Percentiles rank a stretch among this genome's conserved stretches.
Conservation (phyloP, 2,329 filamentous ascomycete species). For the Zarea fungicola region DNA sequence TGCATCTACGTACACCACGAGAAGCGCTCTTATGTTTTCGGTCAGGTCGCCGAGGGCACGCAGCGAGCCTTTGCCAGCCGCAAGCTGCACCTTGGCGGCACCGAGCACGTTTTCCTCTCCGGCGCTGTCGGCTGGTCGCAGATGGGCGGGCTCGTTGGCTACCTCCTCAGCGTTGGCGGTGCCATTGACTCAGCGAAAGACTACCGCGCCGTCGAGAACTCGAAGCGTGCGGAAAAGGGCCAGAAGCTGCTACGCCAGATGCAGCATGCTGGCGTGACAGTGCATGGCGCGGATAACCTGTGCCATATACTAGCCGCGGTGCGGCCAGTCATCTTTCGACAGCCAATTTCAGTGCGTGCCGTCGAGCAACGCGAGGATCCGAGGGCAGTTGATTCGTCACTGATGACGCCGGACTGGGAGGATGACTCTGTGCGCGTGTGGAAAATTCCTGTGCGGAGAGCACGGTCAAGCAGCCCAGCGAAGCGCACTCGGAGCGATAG, state of each 20-base stretch:
- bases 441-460: slow-evolving; percentile 57
- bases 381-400: slow-evolving; percentile 18
- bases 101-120: slow-evolving; percentile 76
- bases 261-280: slow-evolving; percentile 41
- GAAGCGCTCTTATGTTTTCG: slow-evolving; percentile 78
- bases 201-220: slow-evolving; percentile 33
- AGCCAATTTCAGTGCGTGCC: slow-evolving; percentile 67
- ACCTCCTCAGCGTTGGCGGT: slow-evolving; percentile 80
- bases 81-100: slow-evolving; percentile 57
- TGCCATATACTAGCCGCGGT: slow-evolving; percentile 76
- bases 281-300: slow-evolving; percentile 79
- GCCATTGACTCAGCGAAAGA: slow-evolving; percentile 44
- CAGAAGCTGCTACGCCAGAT: slow-evolving; percentile 22
- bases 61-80: slow-evolving; percentile 72
- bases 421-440: slow-evolving; percentile 79
- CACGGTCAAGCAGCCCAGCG: slow-evolving; percentile 29
- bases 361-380: slow-evolving; percentile 58
- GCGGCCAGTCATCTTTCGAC: slow-evolving; percentile 79
- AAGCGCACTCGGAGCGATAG: slow-evolving; percentile 28
- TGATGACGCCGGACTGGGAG: slow-evolving; percentile 59
- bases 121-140: slow-evolving; percentile 71
- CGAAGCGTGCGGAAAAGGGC: slow-evolving; percentile 35
- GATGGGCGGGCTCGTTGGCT: slow-evolving; percentile 76
- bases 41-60: slow-evolving; percentile 75
- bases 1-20: slow-evolving; percentile 75